Evolutionary conservation across 148 eudicot genomes (phyloP), one percentile per base, ranked within the genome.

Genomic region (Rhododendron williamsianum): DNA sequence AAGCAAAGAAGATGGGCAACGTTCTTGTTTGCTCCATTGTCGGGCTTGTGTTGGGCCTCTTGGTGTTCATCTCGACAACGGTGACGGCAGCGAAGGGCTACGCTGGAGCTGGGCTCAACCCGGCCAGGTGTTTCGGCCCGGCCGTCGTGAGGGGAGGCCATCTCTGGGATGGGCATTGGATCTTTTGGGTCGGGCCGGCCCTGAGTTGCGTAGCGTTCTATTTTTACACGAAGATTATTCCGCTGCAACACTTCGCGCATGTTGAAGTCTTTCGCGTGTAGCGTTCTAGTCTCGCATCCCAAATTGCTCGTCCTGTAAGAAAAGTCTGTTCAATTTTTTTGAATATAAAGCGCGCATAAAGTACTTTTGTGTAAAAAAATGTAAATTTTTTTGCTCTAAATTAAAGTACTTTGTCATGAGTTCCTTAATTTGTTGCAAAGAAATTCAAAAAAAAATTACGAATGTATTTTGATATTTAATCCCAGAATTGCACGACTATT

Each of bases 121-220:
- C 82, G 12, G 76, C 82, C 0, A 60, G 82, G 38, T 84, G 82
- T 9, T 43, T 84, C 3, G 82, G 82, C 45, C 45, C 76, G 2
- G 76, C 86, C 1, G 3, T 84, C 41, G 30, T 84, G 30, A 6
- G 16, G 2, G 60, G 82, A 1, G 76, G 82, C 54, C 25, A n/a
- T 8, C 30, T 84, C 4, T 78, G 86, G 86, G 0, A 77, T 25
- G 82, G 82, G 56, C 86, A 84, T 60, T 84, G 86, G 82, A 58
- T 77, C 18, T 84, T 84, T 27, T 84, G 86, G 86, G 82, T 60
- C 9, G 86, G 86, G 15, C 76, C 82, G 9, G 77, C 81, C 1
- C 48, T 89, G 3, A 88, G 88, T 27, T 91, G 88, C 25, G 65
- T 87, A 16, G 90, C 67, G 9, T 86, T 86, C 81, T 82, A 82